These are phyloP conservation scores for Herpetomonas samuelpessoai DNA, from an alignment of 208 protist genomes.

Conservation along the genomic window DNA sequence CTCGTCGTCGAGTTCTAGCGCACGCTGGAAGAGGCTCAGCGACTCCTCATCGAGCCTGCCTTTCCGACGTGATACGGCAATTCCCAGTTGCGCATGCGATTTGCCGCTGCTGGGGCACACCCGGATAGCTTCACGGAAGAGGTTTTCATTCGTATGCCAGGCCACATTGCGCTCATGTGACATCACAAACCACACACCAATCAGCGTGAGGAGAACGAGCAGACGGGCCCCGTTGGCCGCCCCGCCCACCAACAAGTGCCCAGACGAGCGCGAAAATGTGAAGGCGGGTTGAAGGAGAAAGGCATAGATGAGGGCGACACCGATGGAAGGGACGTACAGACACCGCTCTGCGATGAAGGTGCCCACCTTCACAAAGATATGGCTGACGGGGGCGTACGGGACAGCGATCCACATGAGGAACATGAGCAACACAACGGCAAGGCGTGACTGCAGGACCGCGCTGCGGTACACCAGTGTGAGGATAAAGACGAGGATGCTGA, in stretches of 20 bases:
- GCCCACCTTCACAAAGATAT: constrained; percentile 80
- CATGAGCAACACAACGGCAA: constrained; percentile 1
- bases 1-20: constrained; percentile 29
- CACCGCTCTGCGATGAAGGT: constrained; percentile 88
- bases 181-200: constrained; percentile 28
- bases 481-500: constrained; percentile 14
- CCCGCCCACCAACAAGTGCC: constrained; percentile 9
- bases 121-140: constrained; percentile 38
- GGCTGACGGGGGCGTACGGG: constrained; percentile 74
- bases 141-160: constrained; percentile 37
- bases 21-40: constrained; percentile 19
- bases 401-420: constrained; percentile 55
- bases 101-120: constrained; percentile 63
- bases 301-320: constrained; percentile 38
- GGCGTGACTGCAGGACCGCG: constrained; percentile 9
- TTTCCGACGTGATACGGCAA: constrained; percentile 14
- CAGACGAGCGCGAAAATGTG: constrained; percentile 12
- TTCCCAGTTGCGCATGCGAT: constrained; percentile 23
- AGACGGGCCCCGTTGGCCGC: constrained; percentile 16
- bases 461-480: constrained; percentile 13
- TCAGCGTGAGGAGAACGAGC: constrained; percentile 18
- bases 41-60: constrained; percentile 19
- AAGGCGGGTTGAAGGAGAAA: constrained; percentile 23
- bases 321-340: constrained; percentile 83
- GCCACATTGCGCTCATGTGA: constrained; percentile 37